Conservation (phyloP, 2,329 filamentous ascomycete genomes). For the Neonectria sp. region DNA sequence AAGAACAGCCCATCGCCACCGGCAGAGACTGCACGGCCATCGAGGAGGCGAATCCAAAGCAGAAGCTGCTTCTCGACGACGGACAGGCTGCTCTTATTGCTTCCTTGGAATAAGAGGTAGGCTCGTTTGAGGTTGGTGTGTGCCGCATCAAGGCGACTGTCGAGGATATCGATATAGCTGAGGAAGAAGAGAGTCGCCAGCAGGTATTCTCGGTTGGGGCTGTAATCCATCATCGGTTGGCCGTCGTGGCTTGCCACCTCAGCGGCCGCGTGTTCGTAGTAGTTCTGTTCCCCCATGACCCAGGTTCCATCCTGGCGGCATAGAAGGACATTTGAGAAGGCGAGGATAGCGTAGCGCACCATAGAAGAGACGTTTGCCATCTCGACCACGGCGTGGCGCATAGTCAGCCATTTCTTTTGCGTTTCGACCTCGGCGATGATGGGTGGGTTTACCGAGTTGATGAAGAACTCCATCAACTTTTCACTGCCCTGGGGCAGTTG, state of each 20-base stretch:
- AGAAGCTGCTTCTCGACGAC: slow-evolving; percentile 63
- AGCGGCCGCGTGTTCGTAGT: slow-evolving; percentile 55
- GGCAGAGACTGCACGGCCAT: slow-evolving; percentile 69
- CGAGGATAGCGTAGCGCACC: slow-evolving; percentile 64
- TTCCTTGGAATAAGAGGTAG: slow-evolving; percentile 62
- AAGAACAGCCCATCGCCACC: slow-evolving; percentile 70
- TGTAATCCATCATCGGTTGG: slow-evolving; percentile 47
- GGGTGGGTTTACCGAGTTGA: slow-evolving; percentile 64
- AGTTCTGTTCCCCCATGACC: slow-evolving; percentile 52
- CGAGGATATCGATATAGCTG: slow-evolving; percentile 67
- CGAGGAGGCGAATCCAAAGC: slow-evolving; percentile 69
- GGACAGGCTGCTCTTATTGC: slow-evolving; percentile 55
- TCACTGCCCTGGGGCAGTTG: slow-evolving; percentile 34
- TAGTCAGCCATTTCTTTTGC: slow-evolving; percentile 65
- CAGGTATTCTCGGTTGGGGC: slow-evolving; percentile 56
- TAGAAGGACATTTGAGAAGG: slow-evolving; percentile 64
- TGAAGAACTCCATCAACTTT: slow-evolving; percentile 63
- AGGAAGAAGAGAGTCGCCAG: slow-evolving; percentile 68
- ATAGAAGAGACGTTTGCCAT: slow-evolving; percentile 64
- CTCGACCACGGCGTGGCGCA: slow-evolving; percentile 62
- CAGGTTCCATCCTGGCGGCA: slow-evolving; percentile 53
- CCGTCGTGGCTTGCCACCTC: slow-evolving; percentile 51
- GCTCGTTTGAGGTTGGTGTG: slow-evolving; percentile 66
- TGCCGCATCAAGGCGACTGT: slow-evolving; percentile 60
- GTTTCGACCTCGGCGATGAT: slow-evolving; percentile 69